Conservation (phyloP, 345 rosid species). For the Bruguiera gymnorhiza region DNA sequence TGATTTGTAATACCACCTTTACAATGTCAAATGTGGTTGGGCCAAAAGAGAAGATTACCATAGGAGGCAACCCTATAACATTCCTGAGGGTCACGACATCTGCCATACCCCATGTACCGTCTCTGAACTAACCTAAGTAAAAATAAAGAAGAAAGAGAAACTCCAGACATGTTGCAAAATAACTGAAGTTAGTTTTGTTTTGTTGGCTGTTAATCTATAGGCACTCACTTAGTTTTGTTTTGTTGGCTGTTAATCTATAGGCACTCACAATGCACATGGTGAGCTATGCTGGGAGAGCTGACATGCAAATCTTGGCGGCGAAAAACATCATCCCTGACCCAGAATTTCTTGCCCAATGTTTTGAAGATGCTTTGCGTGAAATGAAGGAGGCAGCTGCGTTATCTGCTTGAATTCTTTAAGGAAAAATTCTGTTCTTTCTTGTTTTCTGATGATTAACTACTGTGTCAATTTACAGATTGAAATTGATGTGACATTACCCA, state of each 20-base stretch:
- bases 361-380: conserved; percentile 48
- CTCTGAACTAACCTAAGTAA: background rate
- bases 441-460: background rate
- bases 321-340: conserved; percentile 66
- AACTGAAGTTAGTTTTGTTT: background rate
- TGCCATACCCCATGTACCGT: conserved; percentile 45
- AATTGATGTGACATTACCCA: too few relatives aligned
- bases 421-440: background rate
- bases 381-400: conserved; percentile 47
- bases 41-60: conserved; percentile 44
- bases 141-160: background rate
- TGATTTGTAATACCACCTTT: conserved; percentile 50
- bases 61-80: conserved; percentile 42
- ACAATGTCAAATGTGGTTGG: conserved; percentile 56
- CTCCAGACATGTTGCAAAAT: background rate
- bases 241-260: conserved; percentile 19
- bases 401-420: background rate
- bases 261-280: conserved; percentile 66
- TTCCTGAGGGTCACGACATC: conserved; percentile 38
- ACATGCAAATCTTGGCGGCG: conserved; percentile 59
- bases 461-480: too few relatives aligned
- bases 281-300: conserved; percentile 61
- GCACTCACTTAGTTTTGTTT: conserved; percentile 30
- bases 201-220: conserved; percentile 19
- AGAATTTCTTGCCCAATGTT: conserved; percentile 54